Base-by-base conservation (phyloP, 768 basidiomycete species). In the Vararia minispora region DNA sequence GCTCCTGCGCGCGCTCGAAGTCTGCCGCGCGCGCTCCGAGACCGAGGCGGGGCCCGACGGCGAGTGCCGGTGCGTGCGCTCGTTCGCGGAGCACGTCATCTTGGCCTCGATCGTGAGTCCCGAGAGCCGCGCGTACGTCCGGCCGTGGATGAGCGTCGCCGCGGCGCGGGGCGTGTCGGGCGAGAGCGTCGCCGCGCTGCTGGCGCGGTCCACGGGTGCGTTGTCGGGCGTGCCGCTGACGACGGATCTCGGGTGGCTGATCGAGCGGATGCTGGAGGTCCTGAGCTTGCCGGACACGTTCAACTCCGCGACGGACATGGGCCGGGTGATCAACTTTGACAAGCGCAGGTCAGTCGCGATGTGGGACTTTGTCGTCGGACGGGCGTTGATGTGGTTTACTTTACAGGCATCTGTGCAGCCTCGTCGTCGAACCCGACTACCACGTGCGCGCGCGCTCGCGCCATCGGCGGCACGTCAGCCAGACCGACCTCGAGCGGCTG, bases 261-360 rank as follows among this genome's bases (percentile, higher is more conserved):
- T 90, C 41, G 87, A 90, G 54, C 72, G 84, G 30, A 72, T 89
- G 58, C 59, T 89, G 25, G 87, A 89, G 53, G 64, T 89, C 33
- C 72, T 88, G 42, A 75, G 78, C 20, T 69, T 76, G 36, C 77
- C 84, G 3, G 84, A 90, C 53, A 64, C 76, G 12, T 58, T 85
- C 6, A 71, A 75, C 33, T 66, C 74, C 12, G 52, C 65, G 1
- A 53, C 61, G n/a, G 67, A 69, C 25, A 74, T 75, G 44, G 66
- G 65, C 25, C 67, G 62, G 26, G 68, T 89, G 26, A 69, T 90
- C 31, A 89, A 87, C 51, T 74, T 87, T 47, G 79, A 87, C 45
- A 90, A 90, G 51, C 71, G 87, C 45, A 73, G 86, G 85, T 84
- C 49, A 40, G 69, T 22, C n/a, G 13, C 13, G 34, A 16, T 24